Conservation (phyloP, 768 basidiomycete genomes). For the Tephrocybe rancida region DNA sequence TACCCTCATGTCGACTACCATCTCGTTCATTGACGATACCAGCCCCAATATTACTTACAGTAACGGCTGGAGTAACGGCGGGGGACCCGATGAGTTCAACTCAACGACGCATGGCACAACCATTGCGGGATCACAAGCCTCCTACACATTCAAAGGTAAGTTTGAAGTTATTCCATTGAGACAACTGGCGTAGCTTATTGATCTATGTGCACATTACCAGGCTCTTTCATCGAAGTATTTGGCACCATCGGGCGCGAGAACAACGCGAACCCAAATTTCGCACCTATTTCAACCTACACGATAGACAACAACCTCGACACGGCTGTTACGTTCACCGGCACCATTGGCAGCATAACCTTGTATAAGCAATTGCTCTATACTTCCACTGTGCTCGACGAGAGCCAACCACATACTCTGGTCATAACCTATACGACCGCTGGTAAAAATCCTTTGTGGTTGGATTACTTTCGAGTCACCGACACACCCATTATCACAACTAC, state of each 20-base stretch:
- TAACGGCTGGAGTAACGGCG: neutral
- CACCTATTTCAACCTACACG: constrained; percentile 5
- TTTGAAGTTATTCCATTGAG: neutral
- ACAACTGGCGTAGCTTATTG: neutral
- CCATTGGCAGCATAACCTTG: neutral
- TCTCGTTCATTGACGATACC: constrained; percentile 3
- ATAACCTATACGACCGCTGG: constrained; percentile 2
- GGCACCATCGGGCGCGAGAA: constrained; percentile 13
- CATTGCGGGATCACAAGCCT: constrained; percentile 6
- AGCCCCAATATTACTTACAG: constrained; percentile 1
- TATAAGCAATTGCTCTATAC: constrained; percentile 4
- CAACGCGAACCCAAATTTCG: constrained; percentile 1
- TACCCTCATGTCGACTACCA: constrained; percentile 33
- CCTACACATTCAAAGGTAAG: constrained; percentile 6
- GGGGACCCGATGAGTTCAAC: constrained; percentile 1
- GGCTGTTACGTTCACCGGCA: neutral
- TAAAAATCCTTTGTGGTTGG: constrained; percentile 9
- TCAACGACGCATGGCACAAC: constrained; percentile 8
- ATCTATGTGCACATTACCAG: neutral
- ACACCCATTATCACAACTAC: neutral
- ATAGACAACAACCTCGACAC: constrained; percentile 2
- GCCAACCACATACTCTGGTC: constrained; percentile 2
- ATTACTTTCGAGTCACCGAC: constrained; percentile 2
- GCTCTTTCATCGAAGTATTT: constrained; percentile 14
- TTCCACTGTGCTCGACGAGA: neutral